Evolutionary conservation across 1,284 basidiomycete genomes (phyloP).

Genomic region (Kalmanozyma brasiliensis): DNA sequence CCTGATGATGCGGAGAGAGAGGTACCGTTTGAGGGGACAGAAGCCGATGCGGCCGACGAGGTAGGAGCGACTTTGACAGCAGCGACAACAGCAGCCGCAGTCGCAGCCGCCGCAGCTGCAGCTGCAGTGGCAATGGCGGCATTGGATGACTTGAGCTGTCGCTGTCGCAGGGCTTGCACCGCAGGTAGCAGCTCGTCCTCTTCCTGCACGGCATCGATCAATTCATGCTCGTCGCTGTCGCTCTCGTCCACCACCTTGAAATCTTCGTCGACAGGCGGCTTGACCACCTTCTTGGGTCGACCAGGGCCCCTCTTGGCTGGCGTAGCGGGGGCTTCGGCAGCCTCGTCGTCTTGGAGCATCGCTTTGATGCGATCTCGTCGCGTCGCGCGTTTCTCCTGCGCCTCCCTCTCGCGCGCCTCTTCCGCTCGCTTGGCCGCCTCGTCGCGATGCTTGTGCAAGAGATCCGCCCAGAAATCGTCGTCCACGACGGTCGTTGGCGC

Average conservation of each 20-base stretch:
- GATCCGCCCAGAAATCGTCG: conserved; percentile 60
- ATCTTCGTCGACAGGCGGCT: conserved; percentile 29
- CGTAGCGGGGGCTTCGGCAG: background rate
- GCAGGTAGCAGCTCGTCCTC: conserved; percentile 37
- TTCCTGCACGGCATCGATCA: conserved; percentile 26
- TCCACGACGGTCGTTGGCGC: conserved; percentile 60
- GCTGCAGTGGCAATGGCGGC: conserved; percentile 15
- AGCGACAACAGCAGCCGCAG: conserved; percentile 5
- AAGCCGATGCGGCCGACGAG: background rate
- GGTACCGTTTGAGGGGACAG: conserved; percentile 4
- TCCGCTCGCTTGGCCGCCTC: conserved; percentile 29
- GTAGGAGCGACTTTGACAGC: conserved; percentile 6
- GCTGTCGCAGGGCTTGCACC: conserved; percentile 27
- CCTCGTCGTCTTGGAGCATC: conserved; percentile 25
- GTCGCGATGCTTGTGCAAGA: conserved; percentile 62
- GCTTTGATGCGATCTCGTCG: conserved; percentile 38
- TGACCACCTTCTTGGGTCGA: conserved; percentile 25
- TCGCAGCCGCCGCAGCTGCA: conserved; percentile 6
- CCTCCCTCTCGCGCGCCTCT: conserved; percentile 23
- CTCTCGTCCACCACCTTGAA: conserved; percentile 19
- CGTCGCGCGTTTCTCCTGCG: conserved; percentile 27
- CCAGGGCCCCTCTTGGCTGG: conserved; percentile 29
- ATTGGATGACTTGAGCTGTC: conserved; percentile 20
- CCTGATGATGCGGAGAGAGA: conserved; percentile 7
- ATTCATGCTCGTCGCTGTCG: conserved; percentile 34